phyloP scores from a whole-genome alignment of 768 basidiomycete species.

The Harrya chromipes region DNA sequence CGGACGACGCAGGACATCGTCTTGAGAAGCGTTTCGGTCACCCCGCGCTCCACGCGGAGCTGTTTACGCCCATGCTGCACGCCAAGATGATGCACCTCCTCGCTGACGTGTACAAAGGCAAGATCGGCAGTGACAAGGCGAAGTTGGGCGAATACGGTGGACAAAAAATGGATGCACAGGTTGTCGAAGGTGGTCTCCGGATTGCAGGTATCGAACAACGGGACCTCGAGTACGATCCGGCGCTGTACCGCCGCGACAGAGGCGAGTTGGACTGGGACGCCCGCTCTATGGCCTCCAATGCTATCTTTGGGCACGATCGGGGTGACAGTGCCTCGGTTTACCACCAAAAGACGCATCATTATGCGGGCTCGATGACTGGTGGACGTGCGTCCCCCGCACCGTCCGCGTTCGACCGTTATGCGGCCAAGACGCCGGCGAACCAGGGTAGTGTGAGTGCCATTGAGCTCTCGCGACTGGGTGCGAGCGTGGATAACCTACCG shows the following conservation, averaged over 20 bases:
- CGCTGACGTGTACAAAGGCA: slow-evolving; percentile 72
- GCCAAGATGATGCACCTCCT: slow-evolving; percentile 81
- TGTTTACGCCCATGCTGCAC: slow-evolving; percentile 88
- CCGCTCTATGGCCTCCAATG: slow-evolving; percentile 65
- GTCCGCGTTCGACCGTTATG: slow-evolving; percentile 56
- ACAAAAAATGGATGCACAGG: slow-evolving; percentile 67
- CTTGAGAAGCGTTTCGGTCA: slow-evolving; percentile 94
- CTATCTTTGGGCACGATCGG: slow-evolving; percentile 41
- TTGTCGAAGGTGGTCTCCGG: slow-evolving; percentile 75
- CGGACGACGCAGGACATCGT: slow-evolving; percentile 67
- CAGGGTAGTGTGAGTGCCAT: slow-evolving; percentile 35
- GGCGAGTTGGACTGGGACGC: slow-evolving; percentile 89
- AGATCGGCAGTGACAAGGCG: slow-evolving; percentile 59
- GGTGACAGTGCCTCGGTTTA: slow-evolving; percentile 39
- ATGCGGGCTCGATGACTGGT: slow-evolving; percentile 32
- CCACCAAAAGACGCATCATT: slow-evolving; percentile 41
- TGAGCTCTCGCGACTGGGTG: slow-evolving; percentile 58
- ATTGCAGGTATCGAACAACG: slow-evolving; percentile 80
- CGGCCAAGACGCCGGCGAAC: slow-evolving; percentile 44
- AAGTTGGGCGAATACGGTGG: slow-evolving; percentile 77
- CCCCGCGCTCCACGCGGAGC: slow-evolving; percentile 81
- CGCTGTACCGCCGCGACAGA: slow-evolving; percentile 71
- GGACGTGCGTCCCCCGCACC: slow-evolving; percentile 41
- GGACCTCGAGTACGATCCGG: slow-evolving; percentile 83
- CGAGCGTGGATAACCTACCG: slow-evolving; percentile 52